Evolutionary conservation across 1,139 yeast genomes (phyloP), one percentile per base, ranked within the genome.

Genomic region (Yamadazyma dushanensis): DNA sequence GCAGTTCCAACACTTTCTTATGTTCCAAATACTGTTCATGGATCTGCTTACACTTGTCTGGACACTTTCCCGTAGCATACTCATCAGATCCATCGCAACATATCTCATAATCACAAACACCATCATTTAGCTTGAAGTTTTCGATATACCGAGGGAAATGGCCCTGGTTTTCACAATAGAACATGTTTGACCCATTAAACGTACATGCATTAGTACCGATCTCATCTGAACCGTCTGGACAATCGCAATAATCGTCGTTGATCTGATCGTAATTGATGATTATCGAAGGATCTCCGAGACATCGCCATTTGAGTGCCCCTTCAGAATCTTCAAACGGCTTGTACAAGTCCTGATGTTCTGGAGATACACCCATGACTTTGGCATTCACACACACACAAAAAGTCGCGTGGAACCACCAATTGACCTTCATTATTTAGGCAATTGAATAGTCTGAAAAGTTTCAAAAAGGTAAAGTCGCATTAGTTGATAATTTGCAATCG

Each of bases 81-180:
- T 94, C 99, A 57, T 94, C 98, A 1, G 92, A 77, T 2, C 99
- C 97, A 59, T 94, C 98, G 59, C 99, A 94, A 59, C 99, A 92
- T 13, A 70, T 41, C 16, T 82, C 85, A 54, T 84, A 86, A 57
- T 94, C 99, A 63, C 99, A 94, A 3, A 83, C 80, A 0, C 97
- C 97, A 60, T 94, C 98, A 50, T 83, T 80, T 24, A 90, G 82
- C 46, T 80, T 72, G 50, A 68, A 78, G 8, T 80, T 70, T 10
- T 82, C 80, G 25, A 85, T 69, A 43, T 66, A 78, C 29, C 64
- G 63, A 2, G 83, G 76, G 11, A 66, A 53, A 49, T 80, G 86
- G 2, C 96, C 96, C 33, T 70, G 66, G 51, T 94, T 94, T 16
- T 63, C 75, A 61, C 98, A 92, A 58, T 79, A 89, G 51, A 89